Conservation (phyloP, 345 rosid genomes). For the Acer campestre region DNA sequence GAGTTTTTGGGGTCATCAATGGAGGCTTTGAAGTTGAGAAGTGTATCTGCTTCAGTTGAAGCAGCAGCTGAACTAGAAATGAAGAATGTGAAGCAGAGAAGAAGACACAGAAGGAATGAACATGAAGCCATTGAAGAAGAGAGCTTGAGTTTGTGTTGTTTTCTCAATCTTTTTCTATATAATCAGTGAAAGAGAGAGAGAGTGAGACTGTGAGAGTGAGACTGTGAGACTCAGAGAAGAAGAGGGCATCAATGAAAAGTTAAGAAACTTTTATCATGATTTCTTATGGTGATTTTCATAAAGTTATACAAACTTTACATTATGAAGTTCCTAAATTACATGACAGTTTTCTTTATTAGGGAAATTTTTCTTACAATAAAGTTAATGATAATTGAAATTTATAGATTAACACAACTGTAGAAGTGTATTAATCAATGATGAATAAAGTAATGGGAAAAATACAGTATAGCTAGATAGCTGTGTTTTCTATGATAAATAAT, state of each 20-base stretch:
- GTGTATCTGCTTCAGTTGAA: slow-evolving; percentile 62
- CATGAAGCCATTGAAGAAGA: slow-evolving; percentile 59
- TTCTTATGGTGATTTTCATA: slow-evolving; percentile 5
- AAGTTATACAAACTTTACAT: background rate
- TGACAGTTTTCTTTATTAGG: background rate
- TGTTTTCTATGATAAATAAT: background rate
- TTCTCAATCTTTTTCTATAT: slow-evolving; percentile 22
- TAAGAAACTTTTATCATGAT: slow-evolving; percentile 4
- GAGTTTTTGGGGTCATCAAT: slow-evolving; percentile 65
- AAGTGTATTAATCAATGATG: background rate
- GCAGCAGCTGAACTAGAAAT: slow-evolving; percentile 27
- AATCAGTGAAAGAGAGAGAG: background rate
- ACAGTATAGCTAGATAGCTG: background rate
- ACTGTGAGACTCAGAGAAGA: background rate
- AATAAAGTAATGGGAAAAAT: background rate
- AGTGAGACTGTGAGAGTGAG: slow-evolving; percentile 2
- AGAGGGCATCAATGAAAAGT: background rate
- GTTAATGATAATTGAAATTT: background rate
- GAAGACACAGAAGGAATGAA: slow-evolving; percentile 34
- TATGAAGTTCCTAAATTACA: slow-evolving; percentile 2
- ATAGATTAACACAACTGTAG: background rate
- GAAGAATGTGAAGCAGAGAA: slow-evolving; percentile 45
- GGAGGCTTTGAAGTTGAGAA: slow-evolving; percentile 76
- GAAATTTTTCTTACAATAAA: background rate
- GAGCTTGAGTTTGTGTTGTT: slow-evolving; percentile 20